Evolutionary conservation across 2,329 filamentous ascomycete genomes (phyloP).

Genomic region (Tolypocladium tropicale): DNA sequence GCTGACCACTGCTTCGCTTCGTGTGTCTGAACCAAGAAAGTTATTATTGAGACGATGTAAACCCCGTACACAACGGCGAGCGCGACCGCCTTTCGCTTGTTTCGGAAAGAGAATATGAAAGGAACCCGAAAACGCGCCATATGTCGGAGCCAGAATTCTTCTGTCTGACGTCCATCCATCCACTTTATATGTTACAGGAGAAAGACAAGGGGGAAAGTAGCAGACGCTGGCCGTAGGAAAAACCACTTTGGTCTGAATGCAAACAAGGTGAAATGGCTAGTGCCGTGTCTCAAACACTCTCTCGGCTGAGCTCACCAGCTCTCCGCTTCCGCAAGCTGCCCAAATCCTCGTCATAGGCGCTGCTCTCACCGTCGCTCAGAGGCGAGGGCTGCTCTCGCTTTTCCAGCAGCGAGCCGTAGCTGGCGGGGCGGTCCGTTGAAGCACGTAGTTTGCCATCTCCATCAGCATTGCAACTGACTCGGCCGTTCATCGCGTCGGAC

Average conservation of each 20-base stretch:
- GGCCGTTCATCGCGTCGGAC: slow-evolving; percentile 33
- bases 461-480: slow-evolving; percentile 5
- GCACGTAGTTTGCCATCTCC: slow-evolving; percentile 26
- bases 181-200: background rate
- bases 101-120: background rate
- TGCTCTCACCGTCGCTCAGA: slow-evolving; percentile 37
- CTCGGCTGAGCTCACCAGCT: slow-evolving; percentile 29
- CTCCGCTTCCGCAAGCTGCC: slow-evolving; percentile 19
- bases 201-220: background rate
- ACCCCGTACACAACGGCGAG: background rate
- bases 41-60: background rate
- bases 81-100: too few relatives aligned
- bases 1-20: too few relatives aligned
- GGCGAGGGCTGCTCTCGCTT: slow-evolving; percentile 25
- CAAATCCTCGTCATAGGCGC: slow-evolving; percentile 33
- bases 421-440: slow-evolving; percentile 22
- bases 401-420: background rate
- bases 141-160: background rate
- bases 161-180: background rate
- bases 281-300: slow-evolving; percentile 27
- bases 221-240: background rate
- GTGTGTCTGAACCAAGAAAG: background rate
- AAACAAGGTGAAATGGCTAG: background rate
- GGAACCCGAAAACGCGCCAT: background rate
- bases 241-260: too few relatives aligned